Conservation (phyloP, 2,329 filamentous ascomycete genomes). For the Penicillium sp. region DNA sequence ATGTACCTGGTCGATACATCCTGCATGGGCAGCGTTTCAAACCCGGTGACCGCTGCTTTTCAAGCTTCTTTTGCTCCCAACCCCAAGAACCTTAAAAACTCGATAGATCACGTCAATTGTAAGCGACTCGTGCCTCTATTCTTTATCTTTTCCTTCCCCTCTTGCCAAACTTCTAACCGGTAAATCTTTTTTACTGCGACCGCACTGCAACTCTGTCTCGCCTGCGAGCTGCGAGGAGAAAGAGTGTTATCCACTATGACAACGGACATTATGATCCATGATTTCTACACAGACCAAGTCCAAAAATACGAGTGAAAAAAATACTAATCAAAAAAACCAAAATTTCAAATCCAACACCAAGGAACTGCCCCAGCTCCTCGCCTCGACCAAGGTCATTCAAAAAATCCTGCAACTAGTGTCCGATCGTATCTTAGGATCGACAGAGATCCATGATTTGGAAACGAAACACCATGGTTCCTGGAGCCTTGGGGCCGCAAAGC, state of each 20-base stretch:
- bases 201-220: constrained; percentile 9
- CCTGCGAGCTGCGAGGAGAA: constrained; percentile 14
- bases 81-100: neutral
- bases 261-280: constrained; percentile 2
- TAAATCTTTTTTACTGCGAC: neutral
- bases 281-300: neutral
- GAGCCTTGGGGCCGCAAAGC: constrained; percentile 1
- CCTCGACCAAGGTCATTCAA: too few species aligned
- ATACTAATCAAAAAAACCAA: too few species aligned
- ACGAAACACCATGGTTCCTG: constrained; percentile 5
- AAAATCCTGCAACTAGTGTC: neutral
- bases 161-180: neutral
- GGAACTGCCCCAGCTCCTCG: neutral
- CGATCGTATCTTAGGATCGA: constrained; percentile 4
- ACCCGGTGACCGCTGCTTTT: neutral
- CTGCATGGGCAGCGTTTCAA: neutral
- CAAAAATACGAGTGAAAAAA: neutral
- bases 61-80: neutral
- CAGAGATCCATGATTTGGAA: constrained; percentile 9
- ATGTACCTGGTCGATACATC: neutral
- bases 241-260: neutral
- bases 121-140: neutral
- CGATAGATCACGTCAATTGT: neutral
- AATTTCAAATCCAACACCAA: too few species aligned
- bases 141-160: neutral